A percentile compares a stretch with the other conserved stretches of the same genome.
phyloP scores from a whole-genome alignment of 2,329 filamentous ascomycete species.

The Mycocentrospora acerina region DNA sequence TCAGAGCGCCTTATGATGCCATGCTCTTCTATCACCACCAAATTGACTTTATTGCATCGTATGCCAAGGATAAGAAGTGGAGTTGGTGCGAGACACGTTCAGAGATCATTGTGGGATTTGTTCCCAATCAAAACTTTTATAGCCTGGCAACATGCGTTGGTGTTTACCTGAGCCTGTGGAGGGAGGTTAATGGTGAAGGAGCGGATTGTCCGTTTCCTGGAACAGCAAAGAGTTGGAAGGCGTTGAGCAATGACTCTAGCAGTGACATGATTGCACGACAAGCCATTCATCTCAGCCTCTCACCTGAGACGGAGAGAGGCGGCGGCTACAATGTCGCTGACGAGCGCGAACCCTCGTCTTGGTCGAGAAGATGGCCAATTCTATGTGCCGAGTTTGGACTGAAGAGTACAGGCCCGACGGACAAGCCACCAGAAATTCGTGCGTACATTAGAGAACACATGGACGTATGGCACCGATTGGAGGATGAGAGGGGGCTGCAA shows the following conservation, averaged over 20 bases:
- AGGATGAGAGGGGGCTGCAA: conserved; percentile 33
- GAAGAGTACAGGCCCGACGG: conserved; percentile 36
- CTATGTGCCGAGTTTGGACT: conserved; percentile 50
- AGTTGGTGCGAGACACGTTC: conserved; percentile 45
- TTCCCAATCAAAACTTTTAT: conserved; percentile 46
- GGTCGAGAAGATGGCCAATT: conserved; percentile 49
- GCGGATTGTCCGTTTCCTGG: conserved; percentile 45
- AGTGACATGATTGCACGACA: conserved; percentile 46
- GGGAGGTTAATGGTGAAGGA: conserved; percentile 41
- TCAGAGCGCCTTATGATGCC: conserved; percentile 33
- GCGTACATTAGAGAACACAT: conserved; percentile 32
- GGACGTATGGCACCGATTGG: conserved; percentile 23
- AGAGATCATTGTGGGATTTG: conserved; percentile 47
- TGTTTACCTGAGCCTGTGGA: conserved; percentile 42
- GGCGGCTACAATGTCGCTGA: conserved; percentile 48
- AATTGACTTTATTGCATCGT: conserved; percentile 41
- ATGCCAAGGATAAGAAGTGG: conserved; percentile 40
- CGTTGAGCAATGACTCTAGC: conserved; percentile 41
- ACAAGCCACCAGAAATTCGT: conserved; percentile 23
- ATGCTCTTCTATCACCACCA: conserved; percentile 47
- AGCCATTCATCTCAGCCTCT: conserved; percentile 38
- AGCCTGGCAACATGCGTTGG: conserved; percentile 39
- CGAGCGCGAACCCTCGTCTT: conserved; percentile 36
- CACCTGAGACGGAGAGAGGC: conserved; percentile 14
- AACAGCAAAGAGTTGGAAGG: conserved; percentile 38